phyloP scores from a whole-genome alignment of 23 red algal genomes.

The Agarophyton chilense region DNA sequence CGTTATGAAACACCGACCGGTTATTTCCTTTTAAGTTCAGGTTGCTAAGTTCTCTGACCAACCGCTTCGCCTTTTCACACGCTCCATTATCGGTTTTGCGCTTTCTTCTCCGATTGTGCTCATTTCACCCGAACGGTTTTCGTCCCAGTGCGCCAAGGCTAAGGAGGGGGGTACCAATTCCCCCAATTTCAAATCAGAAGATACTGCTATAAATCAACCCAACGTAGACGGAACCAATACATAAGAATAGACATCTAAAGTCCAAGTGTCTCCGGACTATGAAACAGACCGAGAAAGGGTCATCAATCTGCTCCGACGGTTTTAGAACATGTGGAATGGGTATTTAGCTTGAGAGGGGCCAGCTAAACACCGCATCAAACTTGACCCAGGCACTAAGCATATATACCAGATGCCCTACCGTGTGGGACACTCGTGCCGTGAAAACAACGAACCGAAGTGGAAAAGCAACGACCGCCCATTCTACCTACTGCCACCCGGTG shows the following conservation, averaged over 20 bases:
- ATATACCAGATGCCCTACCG: constrained; percentile 9
- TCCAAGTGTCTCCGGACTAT: neutral
- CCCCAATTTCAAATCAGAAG: neutral
- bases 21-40: neutral
- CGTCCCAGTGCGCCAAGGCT: neutral
- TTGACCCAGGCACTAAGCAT: neutral
- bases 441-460: neutral
- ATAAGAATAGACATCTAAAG: neutral
- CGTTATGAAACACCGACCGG: neutral
- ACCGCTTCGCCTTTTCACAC: neutral
- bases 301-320: neutral
- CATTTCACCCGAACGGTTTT: neutral
- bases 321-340: neutral
- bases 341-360: neutral
- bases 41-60: neutral
- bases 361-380: constrained; percentile 16
- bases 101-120: neutral
- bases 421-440: neutral
- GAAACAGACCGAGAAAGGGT: neutral
- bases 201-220: neutral
- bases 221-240: no score
- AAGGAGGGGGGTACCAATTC: neutral
- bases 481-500: no score
- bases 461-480: no score
- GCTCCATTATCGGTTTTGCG: constrained; percentile 14